phyloP scores from a whole-genome alignment of 352 stramenopile species.

The Pythium phragmiticola region DNA sequence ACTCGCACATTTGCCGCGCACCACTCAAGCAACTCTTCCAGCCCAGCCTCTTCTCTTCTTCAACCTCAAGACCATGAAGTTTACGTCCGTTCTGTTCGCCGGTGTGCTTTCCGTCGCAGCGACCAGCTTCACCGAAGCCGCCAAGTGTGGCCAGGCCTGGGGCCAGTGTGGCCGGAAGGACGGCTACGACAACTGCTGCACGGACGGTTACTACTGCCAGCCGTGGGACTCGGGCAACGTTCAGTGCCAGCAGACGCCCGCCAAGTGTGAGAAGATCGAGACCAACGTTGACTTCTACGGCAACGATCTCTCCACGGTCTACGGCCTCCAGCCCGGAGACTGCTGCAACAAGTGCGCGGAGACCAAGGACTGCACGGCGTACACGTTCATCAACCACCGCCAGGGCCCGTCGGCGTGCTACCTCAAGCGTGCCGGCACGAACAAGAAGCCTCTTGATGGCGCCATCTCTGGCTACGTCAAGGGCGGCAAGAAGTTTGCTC shows the following conservation, averaged over 20 bases:
- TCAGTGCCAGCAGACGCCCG: constrained; percentile 36
- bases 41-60: not conserved
- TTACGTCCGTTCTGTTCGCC: not conserved
- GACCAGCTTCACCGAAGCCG: not conserved
- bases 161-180: constrained; percentile 12
- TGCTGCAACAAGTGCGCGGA: constrained; percentile 27
- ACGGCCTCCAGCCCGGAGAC: constrained; percentile 34
- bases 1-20: constrained; percentile 6
- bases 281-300: constrained; percentile 41
- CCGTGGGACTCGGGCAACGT: constrained; percentile 38
- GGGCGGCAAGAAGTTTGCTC: constrained; percentile 9
- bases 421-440: constrained; percentile 5
- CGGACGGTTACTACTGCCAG: constrained; percentile 39
- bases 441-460: not conserved
- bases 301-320: constrained; percentile 40
- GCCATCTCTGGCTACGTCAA: constrained; percentile 15
- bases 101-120: not conserved
- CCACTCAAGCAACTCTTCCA: not conserved
- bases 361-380: constrained; percentile 38
- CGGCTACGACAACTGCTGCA: constrained; percentile 30
- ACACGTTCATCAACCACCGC: constrained; percentile 37
- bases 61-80: constrained; percentile 8
- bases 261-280: constrained; percentile 35
- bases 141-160: not conserved
- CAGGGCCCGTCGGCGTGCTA: constrained; percentile 6